Conservation (phyloP, 208 protist genomes). For the Trypanosoma congolense region DNA sequence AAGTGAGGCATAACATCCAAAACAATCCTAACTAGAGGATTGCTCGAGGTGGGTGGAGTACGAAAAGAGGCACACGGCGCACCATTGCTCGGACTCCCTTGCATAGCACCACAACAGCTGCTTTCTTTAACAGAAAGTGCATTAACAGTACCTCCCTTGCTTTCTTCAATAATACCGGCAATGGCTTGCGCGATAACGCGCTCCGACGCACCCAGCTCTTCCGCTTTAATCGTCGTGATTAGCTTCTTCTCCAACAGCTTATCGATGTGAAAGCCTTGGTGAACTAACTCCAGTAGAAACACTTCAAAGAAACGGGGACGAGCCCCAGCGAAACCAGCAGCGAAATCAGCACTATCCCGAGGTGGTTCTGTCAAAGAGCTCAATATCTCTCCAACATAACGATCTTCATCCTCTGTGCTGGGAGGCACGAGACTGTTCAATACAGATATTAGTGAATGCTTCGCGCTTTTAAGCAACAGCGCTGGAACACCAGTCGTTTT, state of each 20-base stretch:
- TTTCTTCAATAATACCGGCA: slow-evolving; percentile 28
- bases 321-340: slow-evolving; percentile 28
- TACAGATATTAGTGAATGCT: slow-evolving; percentile 3
- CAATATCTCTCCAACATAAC: slow-evolving; percentile 50
- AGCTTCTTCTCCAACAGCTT: slow-evolving; percentile 51
- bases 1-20: slow-evolving; percentile 81
- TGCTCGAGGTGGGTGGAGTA: slow-evolving; percentile 12
- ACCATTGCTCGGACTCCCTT: no score
- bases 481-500: slow-evolving; percentile 43
- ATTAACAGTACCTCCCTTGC: slow-evolving; percentile 2
- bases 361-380: slow-evolving; percentile 37
- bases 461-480: slow-evolving; percentile 24
- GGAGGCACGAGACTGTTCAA: slow-evolving; percentile 36
- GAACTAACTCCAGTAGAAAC: slow-evolving; percentile 68
- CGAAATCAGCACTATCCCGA: slow-evolving; percentile 76
- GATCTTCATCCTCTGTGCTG: slow-evolving; percentile 25
- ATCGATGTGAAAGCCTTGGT: slow-evolving; percentile 72
- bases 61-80: background rate
- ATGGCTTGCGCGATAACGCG: slow-evolving; percentile 40
- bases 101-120: slow-evolving; percentile 2
- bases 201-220: slow-evolving; percentile 71
- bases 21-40: slow-evolving; percentile 70
- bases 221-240: slow-evolving; percentile 45
- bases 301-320: slow-evolving; percentile 75
- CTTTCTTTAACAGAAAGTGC: no score